Evolutionary conservation across 2,329 filamentous ascomycete species (phyloP).

Genomic region (Chalaropsis ovoidea): DNA sequence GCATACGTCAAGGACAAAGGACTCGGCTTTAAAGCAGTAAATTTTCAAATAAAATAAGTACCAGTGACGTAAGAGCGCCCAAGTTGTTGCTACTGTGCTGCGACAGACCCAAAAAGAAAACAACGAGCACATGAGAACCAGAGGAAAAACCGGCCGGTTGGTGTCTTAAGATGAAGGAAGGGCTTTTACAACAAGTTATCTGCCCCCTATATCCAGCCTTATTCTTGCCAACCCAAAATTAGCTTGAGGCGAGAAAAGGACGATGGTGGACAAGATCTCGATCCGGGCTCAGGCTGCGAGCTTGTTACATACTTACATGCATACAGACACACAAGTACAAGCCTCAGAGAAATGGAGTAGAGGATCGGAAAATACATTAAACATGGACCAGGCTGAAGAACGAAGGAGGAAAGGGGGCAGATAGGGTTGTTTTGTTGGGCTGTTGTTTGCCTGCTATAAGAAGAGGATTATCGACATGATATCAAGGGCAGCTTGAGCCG

Average conservation of each 20-base stretch:
- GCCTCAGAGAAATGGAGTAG: background rate
- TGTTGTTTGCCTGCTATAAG: background rate
- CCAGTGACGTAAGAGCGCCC: too few species aligned
- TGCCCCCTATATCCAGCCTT: background rate
- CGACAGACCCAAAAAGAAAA: too few species aligned
- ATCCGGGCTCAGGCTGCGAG: background rate
- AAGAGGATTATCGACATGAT: background rate
- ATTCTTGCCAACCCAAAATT: background rate
- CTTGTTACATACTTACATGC: background rate
- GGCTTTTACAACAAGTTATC: background rate
- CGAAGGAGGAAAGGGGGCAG: background rate
- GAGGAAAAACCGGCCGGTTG: too few species aligned
- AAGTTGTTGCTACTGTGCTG: too few species aligned
- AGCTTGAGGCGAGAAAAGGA: background rate
- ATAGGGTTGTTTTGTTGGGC: background rate
- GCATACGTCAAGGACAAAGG: background rate
- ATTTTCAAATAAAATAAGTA: too few species aligned
- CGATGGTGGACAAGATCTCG: background rate
- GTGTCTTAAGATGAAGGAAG: background rate
- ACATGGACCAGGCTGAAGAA: background rate
- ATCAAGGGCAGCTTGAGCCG: background rate
- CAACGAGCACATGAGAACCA: too few species aligned
- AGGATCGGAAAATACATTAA: slow-evolving; percentile 1
- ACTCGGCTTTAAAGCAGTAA: too few species aligned
- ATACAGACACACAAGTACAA: background rate